These are phyloP conservation scores for Thymus mandschuricus DNA, from an alignment of 257 asterid species.

Conservation along the genomic window DNA sequence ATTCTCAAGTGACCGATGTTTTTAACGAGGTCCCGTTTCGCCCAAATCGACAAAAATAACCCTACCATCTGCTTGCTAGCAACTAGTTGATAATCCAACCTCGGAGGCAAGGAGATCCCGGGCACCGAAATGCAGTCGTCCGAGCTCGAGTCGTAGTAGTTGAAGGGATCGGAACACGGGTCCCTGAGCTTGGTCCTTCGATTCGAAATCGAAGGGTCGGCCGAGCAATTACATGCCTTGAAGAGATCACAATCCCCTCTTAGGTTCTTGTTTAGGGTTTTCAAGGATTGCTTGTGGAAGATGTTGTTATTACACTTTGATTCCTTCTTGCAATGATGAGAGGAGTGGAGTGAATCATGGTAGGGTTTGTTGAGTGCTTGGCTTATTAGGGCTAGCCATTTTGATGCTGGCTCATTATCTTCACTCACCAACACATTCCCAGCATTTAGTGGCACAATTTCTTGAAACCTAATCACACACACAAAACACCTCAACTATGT, in stretches of 20 bases:
- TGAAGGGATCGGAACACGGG: constrained; percentile 35
- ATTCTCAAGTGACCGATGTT: constrained; percentile 75
- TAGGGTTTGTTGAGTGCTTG: constrained; percentile 78
- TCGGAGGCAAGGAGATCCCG: constrained; percentile 43
- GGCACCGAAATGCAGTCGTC: constrained; percentile 42
- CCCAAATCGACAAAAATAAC: constrained; percentile 78
- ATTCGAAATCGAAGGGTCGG: constrained; percentile 29
- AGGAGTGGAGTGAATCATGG: constrained; percentile 43
- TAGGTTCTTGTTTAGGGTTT: constrained; percentile 57
- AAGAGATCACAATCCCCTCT: constrained; percentile 49
- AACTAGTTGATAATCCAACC: constrained; percentile 53
- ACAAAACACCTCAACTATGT: neutral
- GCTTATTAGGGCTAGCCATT: constrained; percentile 87
- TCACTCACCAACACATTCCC: constrained; percentile 86
- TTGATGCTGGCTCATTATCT: constrained; percentile 93
- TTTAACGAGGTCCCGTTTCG: constrained; percentile 59
- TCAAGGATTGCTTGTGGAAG: constrained; percentile 64
- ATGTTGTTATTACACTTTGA: constrained; percentile 34
- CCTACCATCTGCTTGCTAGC: constrained; percentile 98
- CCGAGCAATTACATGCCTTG: constrained; percentile 65
- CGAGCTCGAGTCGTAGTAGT: constrained; percentile 30
- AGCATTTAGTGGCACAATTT: constrained; percentile 87
- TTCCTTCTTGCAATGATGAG: neutral
- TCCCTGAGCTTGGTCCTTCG: constrained; percentile 46
- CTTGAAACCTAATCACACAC: constrained; percentile 73